Evolutionary conservation across 2,329 filamentous ascomycete species (phyloP).

Genomic region (Diaporthe capsici): DNA sequence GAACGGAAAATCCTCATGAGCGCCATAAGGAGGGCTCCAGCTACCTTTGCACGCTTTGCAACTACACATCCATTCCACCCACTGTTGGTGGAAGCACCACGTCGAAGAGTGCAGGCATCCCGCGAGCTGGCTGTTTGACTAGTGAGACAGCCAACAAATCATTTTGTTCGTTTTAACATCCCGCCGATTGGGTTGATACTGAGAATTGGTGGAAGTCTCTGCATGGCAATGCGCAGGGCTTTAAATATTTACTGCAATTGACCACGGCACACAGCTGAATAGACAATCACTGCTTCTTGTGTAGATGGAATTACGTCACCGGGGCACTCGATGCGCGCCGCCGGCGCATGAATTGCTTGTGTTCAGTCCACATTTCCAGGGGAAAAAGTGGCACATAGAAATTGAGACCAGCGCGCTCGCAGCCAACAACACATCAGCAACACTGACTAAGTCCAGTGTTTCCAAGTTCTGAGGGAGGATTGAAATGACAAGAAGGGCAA

Average conservation of each 20-base stretch:
- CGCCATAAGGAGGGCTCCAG: background rate
- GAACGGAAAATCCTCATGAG: background rate
- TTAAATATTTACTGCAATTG: no score
- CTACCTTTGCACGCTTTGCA: background rate
- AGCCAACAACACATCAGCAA: slow-evolving; percentile 25
- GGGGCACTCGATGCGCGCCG: background rate
- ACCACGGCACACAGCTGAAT: no score
- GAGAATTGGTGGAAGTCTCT: background rate
- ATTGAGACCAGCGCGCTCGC: slow-evolving; percentile 34
- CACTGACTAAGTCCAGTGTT: background rate
- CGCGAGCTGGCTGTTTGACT: no score
- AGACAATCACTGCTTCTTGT: background rate
- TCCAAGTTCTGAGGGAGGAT: background rate
- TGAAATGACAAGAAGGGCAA: slow-evolving; percentile 1
- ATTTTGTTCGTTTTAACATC: background rate
- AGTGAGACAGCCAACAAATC: background rate
- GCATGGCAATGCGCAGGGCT: no score
- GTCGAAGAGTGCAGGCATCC: no score
- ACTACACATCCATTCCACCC: background rate
- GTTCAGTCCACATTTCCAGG: slow-evolving; percentile 32
- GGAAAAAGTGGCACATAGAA: slow-evolving; percentile 33
- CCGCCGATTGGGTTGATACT: background rate
- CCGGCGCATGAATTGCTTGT: slow-evolving; percentile 16
- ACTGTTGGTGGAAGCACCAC: background rate
- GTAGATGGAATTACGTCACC: slow-evolving; percentile 1